Evolutionary conservation across 139 green algal species (phyloP), one percentile per base, ranked within the genome.

Genomic region (Yamagishiella unicocca): DNA sequence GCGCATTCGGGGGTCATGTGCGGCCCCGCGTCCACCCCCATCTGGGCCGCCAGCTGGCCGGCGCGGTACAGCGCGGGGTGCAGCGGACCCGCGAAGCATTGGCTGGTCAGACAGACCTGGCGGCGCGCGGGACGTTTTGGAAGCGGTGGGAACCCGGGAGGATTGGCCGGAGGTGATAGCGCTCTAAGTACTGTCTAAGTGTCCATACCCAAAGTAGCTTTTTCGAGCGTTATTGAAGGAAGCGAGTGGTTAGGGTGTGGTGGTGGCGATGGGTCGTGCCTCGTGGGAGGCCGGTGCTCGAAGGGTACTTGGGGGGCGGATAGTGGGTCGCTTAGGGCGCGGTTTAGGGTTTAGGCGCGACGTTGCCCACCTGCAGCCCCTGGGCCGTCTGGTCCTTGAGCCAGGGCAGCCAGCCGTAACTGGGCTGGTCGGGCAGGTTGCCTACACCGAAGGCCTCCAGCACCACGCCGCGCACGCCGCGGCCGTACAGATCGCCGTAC

Each of bases 361-460:
- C 50, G n/a, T 43, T 12, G 2, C 50, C 0, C 54, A 95, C 87
- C 90, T 95, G 84, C 50, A 96, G 84, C 19, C 94, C 96, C 82
- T 89, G 84, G 90, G 90, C 89, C 8, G 87, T 91, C 91, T 98
- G 96, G 27, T 95, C 76, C 62, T 76, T 73, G 5, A 99, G 93
- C 96, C 96, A 99, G 0, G 95, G 92, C 43, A 98, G 64, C 96
- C 96, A 98, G 21, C 95, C 95, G 0, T 82, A 43, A 6, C 82
- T 27, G 0, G 87, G 25, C n/a, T 76, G 66, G 89, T 98, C 94
- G 1, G 97, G 96, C 91, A 98, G 95, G 94, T 99, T 98, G 88
- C 96, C 97, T 19, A 98, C 95, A 0, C 97, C 97, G 94, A 98
- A 99, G 1, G 93, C 92, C 89, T 99, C 97, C 42, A 99, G 93